These are phyloP conservation scores for Microcos paniculata DNA, from an alignment of 345 rosid genomes.

Conservation along the genomic window DNA sequence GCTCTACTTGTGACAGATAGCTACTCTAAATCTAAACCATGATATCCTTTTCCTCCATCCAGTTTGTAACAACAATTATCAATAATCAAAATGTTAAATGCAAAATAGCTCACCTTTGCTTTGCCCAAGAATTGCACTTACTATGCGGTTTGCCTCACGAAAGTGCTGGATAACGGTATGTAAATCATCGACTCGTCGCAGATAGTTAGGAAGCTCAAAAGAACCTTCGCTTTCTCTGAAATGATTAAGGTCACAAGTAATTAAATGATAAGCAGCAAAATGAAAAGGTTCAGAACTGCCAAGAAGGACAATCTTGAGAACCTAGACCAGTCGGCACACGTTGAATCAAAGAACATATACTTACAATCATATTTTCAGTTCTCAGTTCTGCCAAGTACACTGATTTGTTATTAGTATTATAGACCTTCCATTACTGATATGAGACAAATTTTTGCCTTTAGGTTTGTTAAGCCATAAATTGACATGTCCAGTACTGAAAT, in stretches of 20 bases:
- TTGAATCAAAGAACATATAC: background rate
- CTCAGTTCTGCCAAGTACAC: background rate
- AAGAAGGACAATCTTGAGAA: slow-evolving; percentile 11
- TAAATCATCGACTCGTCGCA: slow-evolving; percentile 75
- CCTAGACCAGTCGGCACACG: background rate
- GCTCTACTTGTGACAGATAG: too few species aligned
- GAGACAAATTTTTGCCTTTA: too few species aligned
- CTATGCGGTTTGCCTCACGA: slow-evolving; percentile 34
- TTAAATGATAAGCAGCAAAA: slow-evolving; percentile 11
- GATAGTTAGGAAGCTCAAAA: slow-evolving; percentile 66
- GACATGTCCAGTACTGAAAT: too few species aligned
- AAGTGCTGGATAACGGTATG: slow-evolving; percentile 56
- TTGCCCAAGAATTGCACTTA: too few species aligned
- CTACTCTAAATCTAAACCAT: background rate
- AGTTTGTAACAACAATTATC: background rate
- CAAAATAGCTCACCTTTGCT: slow-evolving; percentile 65
- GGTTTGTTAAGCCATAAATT: too few species aligned
- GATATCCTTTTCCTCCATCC: background rate
- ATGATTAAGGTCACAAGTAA: slow-evolving; percentile 12
- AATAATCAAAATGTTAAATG: background rate
- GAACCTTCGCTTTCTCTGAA: slow-evolving; percentile 81
- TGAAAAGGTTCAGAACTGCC: background rate
- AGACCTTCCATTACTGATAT: too few species aligned
- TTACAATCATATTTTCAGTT: background rate
- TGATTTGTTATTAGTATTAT: too few species aligned